Conservation (phyloP, 352 stramenopile species). For the Aphanomyces euteiches region DNA sequence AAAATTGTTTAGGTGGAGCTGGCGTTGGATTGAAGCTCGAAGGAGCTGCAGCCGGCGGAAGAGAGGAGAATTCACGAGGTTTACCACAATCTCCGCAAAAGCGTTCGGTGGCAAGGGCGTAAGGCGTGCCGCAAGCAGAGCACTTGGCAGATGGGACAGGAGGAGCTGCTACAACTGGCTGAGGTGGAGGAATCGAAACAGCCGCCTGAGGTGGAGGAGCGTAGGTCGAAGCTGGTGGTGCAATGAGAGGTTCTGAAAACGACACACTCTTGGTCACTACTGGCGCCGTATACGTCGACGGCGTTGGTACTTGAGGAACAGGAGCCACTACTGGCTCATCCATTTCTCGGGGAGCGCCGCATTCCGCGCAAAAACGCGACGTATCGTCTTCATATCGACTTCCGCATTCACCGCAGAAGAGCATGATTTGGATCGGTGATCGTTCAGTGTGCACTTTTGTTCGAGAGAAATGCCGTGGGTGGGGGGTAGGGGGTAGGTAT, state of each 20-base stretch:
- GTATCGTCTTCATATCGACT: slow-evolving; percentile 76
- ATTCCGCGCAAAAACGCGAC: slow-evolving; percentile 80
- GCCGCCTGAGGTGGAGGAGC: slow-evolving; percentile 7
- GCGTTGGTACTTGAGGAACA: slow-evolving; percentile 19
- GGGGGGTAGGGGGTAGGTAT: no score
- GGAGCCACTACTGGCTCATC: slow-evolving; percentile 4
- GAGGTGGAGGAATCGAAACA: background rate
- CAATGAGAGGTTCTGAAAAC: slow-evolving; percentile 3
- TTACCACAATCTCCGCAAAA: slow-evolving; percentile 79
- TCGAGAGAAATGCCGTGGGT: background rate
- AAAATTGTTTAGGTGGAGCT: no score
- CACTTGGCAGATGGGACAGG: slow-evolving; percentile 35
- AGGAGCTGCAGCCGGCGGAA: slow-evolving; percentile 2
- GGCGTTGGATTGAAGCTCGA: no score
- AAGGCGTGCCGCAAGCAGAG: slow-evolving; percentile 48
- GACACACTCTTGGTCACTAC: slow-evolving; percentile 21
- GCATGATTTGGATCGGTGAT: slow-evolving; percentile 31
- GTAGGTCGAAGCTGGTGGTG: background rate
- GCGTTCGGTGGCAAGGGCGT: slow-evolving; percentile 46
- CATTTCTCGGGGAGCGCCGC: slow-evolving; percentile 59
- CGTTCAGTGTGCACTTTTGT: background rate
- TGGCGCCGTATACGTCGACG: slow-evolving; percentile 25
- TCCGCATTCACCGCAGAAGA: slow-evolving; percentile 83
- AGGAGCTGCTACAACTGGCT: background rate
- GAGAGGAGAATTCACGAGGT: slow-evolving; percentile 37